phyloP scores from a whole-genome alignment of 2,329 filamentous ascomycete genomes.

The Sporothrix mexicana region DNA sequence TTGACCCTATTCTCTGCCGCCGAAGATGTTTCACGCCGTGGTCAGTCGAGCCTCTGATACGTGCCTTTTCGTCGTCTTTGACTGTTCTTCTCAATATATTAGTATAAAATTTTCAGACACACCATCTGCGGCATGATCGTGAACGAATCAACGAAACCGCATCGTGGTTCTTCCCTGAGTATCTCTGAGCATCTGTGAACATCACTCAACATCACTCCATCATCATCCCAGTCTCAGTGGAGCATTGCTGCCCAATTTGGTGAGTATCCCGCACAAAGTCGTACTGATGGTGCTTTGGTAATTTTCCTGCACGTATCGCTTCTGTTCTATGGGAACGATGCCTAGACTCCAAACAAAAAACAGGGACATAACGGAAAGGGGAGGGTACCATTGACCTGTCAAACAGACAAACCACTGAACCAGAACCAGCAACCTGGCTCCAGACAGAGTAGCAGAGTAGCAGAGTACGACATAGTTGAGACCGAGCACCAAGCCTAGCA shows the following conservation, averaged over 20 bases:
- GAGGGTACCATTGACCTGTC: conserved; percentile 17
- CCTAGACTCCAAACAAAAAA: too few relatives aligned
- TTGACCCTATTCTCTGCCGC: neutral
- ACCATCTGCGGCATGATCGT: too few relatives aligned
- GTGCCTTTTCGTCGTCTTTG: too few relatives aligned
- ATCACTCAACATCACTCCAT: neutral
- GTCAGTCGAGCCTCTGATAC: neutral
- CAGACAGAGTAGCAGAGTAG: neutral
- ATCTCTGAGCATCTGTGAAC: neutral
- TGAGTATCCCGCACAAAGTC: conserved; percentile 25
- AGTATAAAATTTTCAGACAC: too few relatives aligned
- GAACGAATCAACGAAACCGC: too few relatives aligned
- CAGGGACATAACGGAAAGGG: neutral
- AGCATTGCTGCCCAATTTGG: conserved; percentile 20
- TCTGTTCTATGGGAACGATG: neutral
- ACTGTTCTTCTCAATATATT: too few relatives aligned
- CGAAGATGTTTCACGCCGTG: conserved; percentile 12
- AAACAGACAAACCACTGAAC: neutral
- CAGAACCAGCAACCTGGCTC: too few relatives aligned
- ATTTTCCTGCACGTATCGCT: neutral
- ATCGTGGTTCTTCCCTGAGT: neutral
- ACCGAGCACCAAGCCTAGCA: too few relatives aligned
- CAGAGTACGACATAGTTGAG: too few relatives aligned
- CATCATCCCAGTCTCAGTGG: neutral
- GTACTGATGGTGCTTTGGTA: conserved; percentile 8